Base-by-base conservation (phyloP, 2,329 filamentous ascomycete species). In the Paecilomyces formosus region DNA sequence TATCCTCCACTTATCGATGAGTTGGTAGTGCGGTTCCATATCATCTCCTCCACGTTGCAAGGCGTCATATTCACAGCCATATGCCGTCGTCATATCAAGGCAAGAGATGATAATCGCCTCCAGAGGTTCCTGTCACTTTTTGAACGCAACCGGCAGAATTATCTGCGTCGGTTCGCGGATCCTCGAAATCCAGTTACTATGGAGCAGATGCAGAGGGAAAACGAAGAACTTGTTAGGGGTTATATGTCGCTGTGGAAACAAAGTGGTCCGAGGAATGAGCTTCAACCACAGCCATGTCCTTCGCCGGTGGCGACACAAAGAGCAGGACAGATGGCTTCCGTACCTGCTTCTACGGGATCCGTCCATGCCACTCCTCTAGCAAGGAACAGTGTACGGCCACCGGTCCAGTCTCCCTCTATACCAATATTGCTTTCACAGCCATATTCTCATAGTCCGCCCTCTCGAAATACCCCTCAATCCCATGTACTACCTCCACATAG, bases 1-100 rank as follows among this genome's bases (percentile, higher is more conserved):
- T 82, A 79, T 63, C 85, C 85, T 3, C 81, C 85, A 4, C 70
- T 85, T n/a, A 77, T 83, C 33, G 76, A 78, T 56, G 85, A 88
- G 64, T 70, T 88, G 28, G 68, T 77, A 3, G 66, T 69, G n/a
- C 63, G 70, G 12, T 74, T 88, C 35, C 66, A 69, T 5, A 68
- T 87, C 12, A 68, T 66, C 7, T 88, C 85, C 0, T 66, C 73
- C 0, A 74, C 79, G 1, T 70, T 88, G 6, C 82, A 85, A 63
- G 70, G 68, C 1, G 79, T 85, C 28, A 70, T 85, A 2, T 87
- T 86, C 58, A 55, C 65, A 13, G 68, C 68, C 8, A 64, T 68
- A n/a, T 68, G 65, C 54, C 70, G 72, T 9, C 62, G 65, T 49
- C 53, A 74, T 11, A 65, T 24, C 26, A 3, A 22, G 57, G 9